Percentiles rank a stretch among this genome's conserved stretches.
Conservation (phyloP, 169 alveolate species). For the Plasmodium relictum region DNA sequence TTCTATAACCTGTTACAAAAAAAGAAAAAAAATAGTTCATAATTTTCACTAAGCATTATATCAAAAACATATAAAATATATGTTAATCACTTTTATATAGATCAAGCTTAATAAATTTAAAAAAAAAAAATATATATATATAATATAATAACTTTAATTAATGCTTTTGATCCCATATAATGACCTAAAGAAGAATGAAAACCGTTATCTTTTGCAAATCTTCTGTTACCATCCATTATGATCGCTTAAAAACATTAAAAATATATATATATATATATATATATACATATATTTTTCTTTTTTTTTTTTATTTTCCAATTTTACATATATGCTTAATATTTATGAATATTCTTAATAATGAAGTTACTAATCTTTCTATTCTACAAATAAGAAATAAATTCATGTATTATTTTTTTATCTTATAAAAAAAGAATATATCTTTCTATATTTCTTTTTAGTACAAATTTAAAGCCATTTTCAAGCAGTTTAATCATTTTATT, state of each 20-base stretch:
- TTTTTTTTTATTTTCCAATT: conserved; percentile 32
- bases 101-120: background rate
- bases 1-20: conserved; percentile 81
- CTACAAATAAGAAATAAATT: conserved; percentile 23
- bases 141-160: conserved; percentile 69
- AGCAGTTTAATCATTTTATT: too few relatives aligned
- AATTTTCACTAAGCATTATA: too few relatives aligned
- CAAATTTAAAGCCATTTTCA: conserved; percentile 29
- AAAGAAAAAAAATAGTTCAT: conserved; percentile 4
- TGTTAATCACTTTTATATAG: too few relatives aligned
- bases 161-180: conserved; percentile 80
- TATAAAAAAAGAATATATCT: background rate
- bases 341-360: conserved; percentile 30
- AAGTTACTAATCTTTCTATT: conserved; percentile 67
- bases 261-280: background rate
- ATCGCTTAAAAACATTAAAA: conserved; percentile 85
- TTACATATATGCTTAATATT: conserved; percentile 73
- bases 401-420: background rate
- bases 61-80: too few relatives aligned
- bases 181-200: conserved; percentile 83
- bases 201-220: conserved; percentile 87
- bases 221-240: conserved; percentile 94
- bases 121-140: background rate
- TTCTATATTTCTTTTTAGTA: background rate
- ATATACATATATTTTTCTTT: background rate